A percentile compares a stretch with the other conserved stretches of the same genome.
These are phyloP conservation scores for Scutellaria galericulata DNA, from an alignment of 257 asterid genomes.

Conservation along the genomic window DNA sequence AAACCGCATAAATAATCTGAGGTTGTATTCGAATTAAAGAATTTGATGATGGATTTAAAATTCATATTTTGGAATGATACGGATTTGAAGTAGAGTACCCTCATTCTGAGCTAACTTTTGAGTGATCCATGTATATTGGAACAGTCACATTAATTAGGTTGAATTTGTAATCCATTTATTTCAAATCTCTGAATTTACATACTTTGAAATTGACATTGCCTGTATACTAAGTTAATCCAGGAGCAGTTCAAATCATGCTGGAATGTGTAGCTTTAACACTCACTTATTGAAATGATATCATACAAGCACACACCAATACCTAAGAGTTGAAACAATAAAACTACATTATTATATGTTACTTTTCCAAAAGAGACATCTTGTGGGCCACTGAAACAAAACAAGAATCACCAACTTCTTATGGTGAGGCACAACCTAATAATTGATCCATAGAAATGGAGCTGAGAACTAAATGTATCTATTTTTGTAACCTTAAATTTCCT, in stretches of 20 bases:
- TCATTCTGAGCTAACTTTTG: no score
- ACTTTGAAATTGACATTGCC: no score
- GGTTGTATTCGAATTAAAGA: no score
- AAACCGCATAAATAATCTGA: background rate
- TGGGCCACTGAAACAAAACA: background rate
- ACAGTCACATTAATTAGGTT: no score
- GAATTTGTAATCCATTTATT: no score
- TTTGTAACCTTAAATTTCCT: background rate
- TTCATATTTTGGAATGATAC: no score
- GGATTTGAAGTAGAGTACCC: no score
- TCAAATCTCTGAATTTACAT: no score
- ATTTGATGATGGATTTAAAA: no score
- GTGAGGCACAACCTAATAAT: background rate
- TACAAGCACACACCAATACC: background rate
- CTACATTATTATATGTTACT: background rate
- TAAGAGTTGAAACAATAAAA: background rate
- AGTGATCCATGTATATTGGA: no score
- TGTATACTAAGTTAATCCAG: background rate
- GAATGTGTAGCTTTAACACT: background rate
- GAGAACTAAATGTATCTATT: background rate
- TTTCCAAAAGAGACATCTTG: background rate
- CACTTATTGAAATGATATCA: background rate
- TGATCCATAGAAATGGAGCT: background rate
- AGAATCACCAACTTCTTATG: background rate
- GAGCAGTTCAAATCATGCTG: background rate